A percentile compares a stretch with the other conserved stretches of the same genome.
Evolutionary conservation across 2,329 filamentous ascomycete species (phyloP).

Genomic region (Exophiala viscosa): DNA sequence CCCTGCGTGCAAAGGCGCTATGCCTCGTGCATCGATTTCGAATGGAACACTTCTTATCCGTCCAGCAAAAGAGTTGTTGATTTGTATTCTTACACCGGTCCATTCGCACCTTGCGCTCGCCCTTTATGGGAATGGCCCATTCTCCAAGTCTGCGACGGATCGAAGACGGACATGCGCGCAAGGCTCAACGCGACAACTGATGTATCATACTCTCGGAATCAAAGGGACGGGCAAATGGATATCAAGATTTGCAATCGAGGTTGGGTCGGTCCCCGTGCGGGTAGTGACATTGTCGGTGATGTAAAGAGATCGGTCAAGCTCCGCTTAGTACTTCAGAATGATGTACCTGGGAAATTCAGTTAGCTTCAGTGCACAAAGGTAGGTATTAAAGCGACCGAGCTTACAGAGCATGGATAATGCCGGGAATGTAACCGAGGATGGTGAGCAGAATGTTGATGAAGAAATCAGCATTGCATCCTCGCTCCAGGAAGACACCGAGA

Average conservation of each 20-base stretch:
- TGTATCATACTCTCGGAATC: conserved; percentile 19
- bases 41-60: conserved; percentile 18
- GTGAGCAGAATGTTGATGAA: conserved; percentile 91
- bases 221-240: conserved; percentile 24
- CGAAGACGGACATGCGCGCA: too few relatives aligned
- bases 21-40: conserved; percentile 15
- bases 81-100: conserved; percentile 13
- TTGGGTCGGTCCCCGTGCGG: conserved; percentile 24
- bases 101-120: conserved; percentile 5
- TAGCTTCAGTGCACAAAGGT: conserved; percentile 9
- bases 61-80: conserved; percentile 18
- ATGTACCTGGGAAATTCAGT: conserved; percentile 59
- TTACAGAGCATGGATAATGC: conserved; percentile 88
- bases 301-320: conserved; percentile 24
- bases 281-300: conserved; percentile 21
- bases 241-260: conserved; percentile 22
- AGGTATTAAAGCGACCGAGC: conserved; percentile 33
- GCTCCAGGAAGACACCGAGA: conserved; percentile 90
- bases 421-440: conserved; percentile 70
- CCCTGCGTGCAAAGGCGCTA: conserved; percentile 14
- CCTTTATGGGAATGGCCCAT: background rate
- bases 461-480: conserved; percentile 79
- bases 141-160: too few relatives aligned
- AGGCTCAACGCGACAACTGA: background rate
- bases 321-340: conserved; percentile 75